phyloP scores from a whole-genome alignment of 225 moss, liverwort and hornwort genomes.

The Straminergon stramineum region DNA sequence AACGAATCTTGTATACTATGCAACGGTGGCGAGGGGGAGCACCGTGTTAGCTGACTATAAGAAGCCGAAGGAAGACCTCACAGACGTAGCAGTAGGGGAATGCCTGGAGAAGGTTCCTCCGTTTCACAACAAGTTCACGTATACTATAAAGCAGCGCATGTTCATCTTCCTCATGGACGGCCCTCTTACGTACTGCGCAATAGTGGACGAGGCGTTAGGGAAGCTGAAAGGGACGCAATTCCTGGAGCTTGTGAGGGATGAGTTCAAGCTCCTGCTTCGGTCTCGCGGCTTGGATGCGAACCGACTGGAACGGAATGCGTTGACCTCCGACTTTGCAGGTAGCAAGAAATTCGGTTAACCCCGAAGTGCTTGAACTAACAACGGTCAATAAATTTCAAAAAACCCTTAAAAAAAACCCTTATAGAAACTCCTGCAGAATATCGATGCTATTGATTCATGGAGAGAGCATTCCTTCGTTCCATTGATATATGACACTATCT shows the following conservation, averaged over 20 bases:
- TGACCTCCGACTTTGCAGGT: constrained; percentile 21
- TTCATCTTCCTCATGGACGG: constrained; percentile 37
- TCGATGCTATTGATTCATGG: not conserved
- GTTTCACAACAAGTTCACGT: constrained; percentile 35
- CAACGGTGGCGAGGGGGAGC: constrained; percentile 31
- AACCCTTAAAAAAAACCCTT: fast-evolving
- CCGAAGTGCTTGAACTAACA: not conserved
- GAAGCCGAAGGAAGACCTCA: constrained; percentile 15
- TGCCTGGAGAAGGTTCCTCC: constrained; percentile 29
- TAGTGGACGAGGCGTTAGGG: constrained; percentile 45
- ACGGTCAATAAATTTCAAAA: not conserved
- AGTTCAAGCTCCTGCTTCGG: constrained; percentile 32
- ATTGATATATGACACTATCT: not conserved
- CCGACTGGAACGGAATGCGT: constrained; percentile 16
- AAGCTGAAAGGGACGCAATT: constrained; percentile 28
- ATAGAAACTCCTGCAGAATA: not conserved
- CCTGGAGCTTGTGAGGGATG: constrained; percentile 30
- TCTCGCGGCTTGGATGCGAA: constrained; percentile 23
- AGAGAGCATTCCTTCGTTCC: not conserved
- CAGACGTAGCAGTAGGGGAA: not conserved
- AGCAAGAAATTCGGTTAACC: not conserved
- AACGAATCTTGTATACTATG: constrained; percentile 48
- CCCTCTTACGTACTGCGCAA: constrained; percentile 28
- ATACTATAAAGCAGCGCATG: constrained; percentile 30
- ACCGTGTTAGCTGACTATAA: constrained; percentile 30